Conservation (phyloP, 305 asterid genomes). For the Rubia peregrina region DNA sequence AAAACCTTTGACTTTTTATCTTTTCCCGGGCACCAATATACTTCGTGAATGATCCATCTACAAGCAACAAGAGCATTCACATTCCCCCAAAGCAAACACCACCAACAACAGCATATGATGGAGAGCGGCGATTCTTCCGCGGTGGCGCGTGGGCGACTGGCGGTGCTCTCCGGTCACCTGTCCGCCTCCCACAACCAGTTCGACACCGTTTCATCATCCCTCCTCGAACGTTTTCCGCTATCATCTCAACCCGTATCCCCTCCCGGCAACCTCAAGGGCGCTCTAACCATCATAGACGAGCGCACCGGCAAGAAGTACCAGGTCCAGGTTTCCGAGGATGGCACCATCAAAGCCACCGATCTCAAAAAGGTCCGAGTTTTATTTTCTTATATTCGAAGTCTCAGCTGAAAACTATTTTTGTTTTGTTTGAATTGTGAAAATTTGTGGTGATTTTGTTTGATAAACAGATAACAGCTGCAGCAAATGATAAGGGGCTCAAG, state of each 20-base stretch:
- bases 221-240: conserved; percentile 41
- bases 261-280: conserved; percentile 62
- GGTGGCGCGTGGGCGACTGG: conserved; percentile 69
- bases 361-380: conserved; percentile 51
- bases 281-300: conserved; percentile 62
- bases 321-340: conserved; percentile 83
- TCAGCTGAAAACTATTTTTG: not conserved
- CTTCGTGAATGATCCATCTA: not conserved
- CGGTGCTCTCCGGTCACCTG: conserved; percentile 80
- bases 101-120: conserved; percentile 24
- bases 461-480: conserved; percentile 67
- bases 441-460: conserved; percentile 12
- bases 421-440: not conserved
- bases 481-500: conserved; percentile 92
- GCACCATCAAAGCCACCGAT: conserved; percentile 85
- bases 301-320: conserved; percentile 73
- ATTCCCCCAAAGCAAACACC: conserved; percentile 4
- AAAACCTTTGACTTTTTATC: not conserved
- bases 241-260: conserved; percentile 49
- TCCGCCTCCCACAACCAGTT: conserved; percentile 32
- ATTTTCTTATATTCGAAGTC: not conserved
- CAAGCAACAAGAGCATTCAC: not conserved
- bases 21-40: not conserved
- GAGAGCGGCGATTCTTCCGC: conserved; percentile 38
- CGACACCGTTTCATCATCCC: conserved; percentile 23